These are phyloP conservation scores for Paraphaeosphaeria sporulosa DNA, from an alignment of 2,329 filamentous ascomycete species.

Conservation along the genomic window DNA sequence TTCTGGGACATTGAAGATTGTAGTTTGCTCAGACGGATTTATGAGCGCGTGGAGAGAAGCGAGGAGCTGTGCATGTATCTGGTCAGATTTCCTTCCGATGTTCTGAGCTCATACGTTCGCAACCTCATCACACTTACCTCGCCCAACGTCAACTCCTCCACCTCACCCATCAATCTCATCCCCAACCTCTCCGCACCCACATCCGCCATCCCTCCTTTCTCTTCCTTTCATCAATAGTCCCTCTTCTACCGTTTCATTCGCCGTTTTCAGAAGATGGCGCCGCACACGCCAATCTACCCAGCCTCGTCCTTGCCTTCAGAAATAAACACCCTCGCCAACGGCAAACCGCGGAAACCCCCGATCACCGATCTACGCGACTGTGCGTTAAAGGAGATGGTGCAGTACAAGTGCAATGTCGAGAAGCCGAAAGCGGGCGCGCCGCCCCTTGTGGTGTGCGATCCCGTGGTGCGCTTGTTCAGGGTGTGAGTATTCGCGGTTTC, in stretches of 20 bases:
- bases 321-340: conserved; percentile 60
- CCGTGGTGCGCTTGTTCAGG: conserved; percentile 66
- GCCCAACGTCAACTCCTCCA: conserved; percentile 40
- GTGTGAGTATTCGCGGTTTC: conserved; percentile 53
- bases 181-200: conserved; percentile 56
- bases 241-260: conserved; percentile 7
- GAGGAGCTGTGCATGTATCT: conserved; percentile 46
- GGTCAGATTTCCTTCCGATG: no score
- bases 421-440: conserved; percentile 41
- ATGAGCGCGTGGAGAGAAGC: conserved; percentile 44
- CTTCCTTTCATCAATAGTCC: conserved; percentile 11
- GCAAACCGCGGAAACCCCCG: conserved; percentile 61
- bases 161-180: conserved; percentile 57
- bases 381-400: conserved; percentile 65
- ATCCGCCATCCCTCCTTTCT: conserved; percentile 22
- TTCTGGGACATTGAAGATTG: conserved; percentile 52
- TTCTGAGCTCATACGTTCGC: no score
- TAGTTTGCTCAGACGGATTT: conserved; percentile 19
- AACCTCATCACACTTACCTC: conserved; percentile 25
- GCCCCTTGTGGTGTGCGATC: conserved; percentile 60
- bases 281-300: conserved; percentile 62
- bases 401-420: conserved; percentile 68
- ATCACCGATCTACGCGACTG: conserved; percentile 62
- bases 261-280: conserved; percentile 57
- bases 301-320: conserved; percentile 59